Evolutionary conservation across 106 monocot genomes (phyloP).

Genomic region (Dioscorea alata): DNA sequence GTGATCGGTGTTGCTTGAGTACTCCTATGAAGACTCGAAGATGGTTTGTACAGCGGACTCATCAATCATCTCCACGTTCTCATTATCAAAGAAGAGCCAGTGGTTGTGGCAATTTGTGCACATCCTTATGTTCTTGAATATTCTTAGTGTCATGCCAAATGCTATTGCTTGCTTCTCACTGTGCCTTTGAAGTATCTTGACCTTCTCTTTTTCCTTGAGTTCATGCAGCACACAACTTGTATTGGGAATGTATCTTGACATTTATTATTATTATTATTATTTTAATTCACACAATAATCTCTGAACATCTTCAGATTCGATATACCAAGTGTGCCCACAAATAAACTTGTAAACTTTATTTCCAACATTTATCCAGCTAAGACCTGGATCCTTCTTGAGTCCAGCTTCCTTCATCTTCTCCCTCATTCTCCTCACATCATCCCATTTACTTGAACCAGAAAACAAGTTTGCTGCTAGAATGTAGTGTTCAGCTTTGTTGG

Average conservation of each 20-base stretch:
- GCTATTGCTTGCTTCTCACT: conserved; percentile 64
- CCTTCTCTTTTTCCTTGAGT: conserved; percentile 44
- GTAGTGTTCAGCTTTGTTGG: conserved; percentile 57
- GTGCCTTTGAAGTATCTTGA: conserved; percentile 36
- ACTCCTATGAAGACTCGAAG: conserved; percentile 43
- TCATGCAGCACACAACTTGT: conserved; percentile 44
- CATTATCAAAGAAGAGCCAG: conserved; percentile 50
- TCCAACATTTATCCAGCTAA: conserved; percentile 59
- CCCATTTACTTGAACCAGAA: too few species aligned
- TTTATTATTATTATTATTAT: conserved; percentile 37
- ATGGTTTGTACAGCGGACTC: conserved; percentile 31
- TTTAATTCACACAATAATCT: conserved; percentile 33
- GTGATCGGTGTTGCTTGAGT: too few species aligned
- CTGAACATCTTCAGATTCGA: conserved; percentile 23
- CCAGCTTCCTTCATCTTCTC: too few species aligned
- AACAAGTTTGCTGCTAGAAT: conserved; percentile 58
- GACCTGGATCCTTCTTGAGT: too few species aligned
- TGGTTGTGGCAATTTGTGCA: conserved; percentile 57
- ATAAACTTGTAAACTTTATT: conserved; percentile 41
- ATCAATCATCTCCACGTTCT: conserved; percentile 54
- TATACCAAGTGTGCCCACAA: conserved; percentile 21
- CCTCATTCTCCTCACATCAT: too few species aligned
- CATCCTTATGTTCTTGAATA: conserved; percentile 55
- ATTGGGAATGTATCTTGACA: conserved; percentile 47
- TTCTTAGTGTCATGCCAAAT: conserved; percentile 35